Base-by-base conservation (phyloP, 2,329 filamentous ascomycete genomes). In the Lasiodiplodia theobromae region DNA sequence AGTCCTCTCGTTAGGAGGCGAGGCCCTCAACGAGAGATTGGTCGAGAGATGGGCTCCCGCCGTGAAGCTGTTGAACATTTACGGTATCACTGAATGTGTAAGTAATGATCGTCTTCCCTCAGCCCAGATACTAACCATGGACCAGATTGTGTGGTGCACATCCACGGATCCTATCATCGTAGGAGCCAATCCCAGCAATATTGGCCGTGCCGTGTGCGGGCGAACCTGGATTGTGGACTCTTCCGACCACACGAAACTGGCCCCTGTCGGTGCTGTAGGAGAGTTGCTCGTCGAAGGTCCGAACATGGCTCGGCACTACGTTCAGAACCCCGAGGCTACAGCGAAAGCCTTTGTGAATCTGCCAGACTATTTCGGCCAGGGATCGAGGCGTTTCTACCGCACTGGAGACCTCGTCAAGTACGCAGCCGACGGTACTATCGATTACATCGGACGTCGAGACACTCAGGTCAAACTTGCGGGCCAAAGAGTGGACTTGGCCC, bases 401-500 rank as follows among this genome's bases (percentile, higher is more conserved):
- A 53, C 51, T 8, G 77, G 77, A 11, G 77, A 79, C 68, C 66
- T 79, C 3, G 76, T 77, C 0, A 72, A 76, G 25, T 78, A 77
- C 56, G 77, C 74, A 3, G 75, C 74, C 1, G 70, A 74, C 16
- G 77, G 77, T 11, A 74, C 76, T 28, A 74, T 78, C 71, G 77
- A 77, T 69, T 79, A 78, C 69, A 69, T 78, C 16, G 77, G 77
- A 4, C 71, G 77, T 25, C 77, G 77, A 54, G 77, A 79, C 58
- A 76, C 71, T 40, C 77, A 78, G 49, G 76, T 79, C 58, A 79
- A 79, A 72, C 73, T 84, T 53, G 80, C 82, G 37, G 82, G 82
- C 4, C 80, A 82, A 68, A 79, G 82, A 0, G 80, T 84, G 51
- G 82, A 84, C 68, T 72, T 84, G 8, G 82, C 78, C 18, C 82